phyloP scores from a whole-genome alignment of 805 yeast genomes.

The Ogataea pilisensis region DNA sequence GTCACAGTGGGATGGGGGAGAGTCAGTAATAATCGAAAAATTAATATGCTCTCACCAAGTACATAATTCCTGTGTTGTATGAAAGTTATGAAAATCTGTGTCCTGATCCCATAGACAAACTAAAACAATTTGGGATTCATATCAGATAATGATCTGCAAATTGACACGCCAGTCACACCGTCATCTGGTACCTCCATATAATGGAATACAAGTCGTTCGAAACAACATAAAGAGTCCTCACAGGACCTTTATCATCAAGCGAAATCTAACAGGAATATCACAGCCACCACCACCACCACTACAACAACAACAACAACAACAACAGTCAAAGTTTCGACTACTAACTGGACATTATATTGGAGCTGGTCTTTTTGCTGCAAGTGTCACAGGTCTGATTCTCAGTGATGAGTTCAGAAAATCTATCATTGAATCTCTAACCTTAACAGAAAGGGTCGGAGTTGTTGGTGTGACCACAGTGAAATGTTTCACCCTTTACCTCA shows the following conservation, averaged over 20 bases:
- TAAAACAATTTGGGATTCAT: too few relatives aligned
- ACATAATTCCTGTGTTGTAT: too few relatives aligned
- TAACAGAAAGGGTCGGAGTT: constrained; percentile 51
- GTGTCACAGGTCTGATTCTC: constrained; percentile 11
- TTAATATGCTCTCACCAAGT: too few relatives aligned
- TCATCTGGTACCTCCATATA: too few relatives aligned
- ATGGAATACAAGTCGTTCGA: too few relatives aligned
- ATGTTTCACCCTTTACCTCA: constrained; percentile 70
- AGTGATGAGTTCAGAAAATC: constrained; percentile 35
- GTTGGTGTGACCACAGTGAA: constrained; percentile 65
- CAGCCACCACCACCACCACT: not conserved
- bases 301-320: not conserved
- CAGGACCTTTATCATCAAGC: not conserved
- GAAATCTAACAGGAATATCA: not conserved
- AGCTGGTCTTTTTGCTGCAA: constrained; percentile 11
- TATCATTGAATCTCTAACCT: constrained; percentile 32
- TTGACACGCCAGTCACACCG: too few relatives aligned
- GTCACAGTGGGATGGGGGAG: too few relatives aligned
- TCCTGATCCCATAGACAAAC: too few relatives aligned
- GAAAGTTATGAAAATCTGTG: too few relatives aligned
- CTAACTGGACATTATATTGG: constrained; percentile 21
- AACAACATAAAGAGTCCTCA: too few relatives aligned
- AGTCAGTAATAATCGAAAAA: too few relatives aligned
- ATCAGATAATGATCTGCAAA: too few relatives aligned
- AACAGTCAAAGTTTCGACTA: not conserved